These are phyloP conservation scores for Neurospora sp. DNA, from an alignment of 495 filamentous ascomycete species.

Conservation along the genomic window DNA sequence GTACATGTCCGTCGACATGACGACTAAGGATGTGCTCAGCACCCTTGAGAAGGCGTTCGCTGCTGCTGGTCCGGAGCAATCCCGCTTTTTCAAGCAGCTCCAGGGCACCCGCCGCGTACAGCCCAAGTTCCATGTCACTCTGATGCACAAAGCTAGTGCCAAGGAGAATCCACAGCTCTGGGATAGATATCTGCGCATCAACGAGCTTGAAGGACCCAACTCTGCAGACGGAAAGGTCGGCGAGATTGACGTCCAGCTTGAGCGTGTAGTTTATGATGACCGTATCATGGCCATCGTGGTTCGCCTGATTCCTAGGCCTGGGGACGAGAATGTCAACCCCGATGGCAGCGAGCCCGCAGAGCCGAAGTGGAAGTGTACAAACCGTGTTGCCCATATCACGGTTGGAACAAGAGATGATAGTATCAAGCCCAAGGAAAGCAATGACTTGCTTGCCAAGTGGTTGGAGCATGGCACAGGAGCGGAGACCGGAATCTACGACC, in stretches of 20 bases:
- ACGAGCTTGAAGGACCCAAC: slow-evolving; percentile 29
- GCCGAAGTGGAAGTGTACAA: slow-evolving; percentile 55
- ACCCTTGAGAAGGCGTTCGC: slow-evolving; percentile 62
- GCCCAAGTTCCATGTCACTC: slow-evolving; percentile 80
- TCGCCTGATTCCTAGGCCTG: slow-evolving; percentile 38
- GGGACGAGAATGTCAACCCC: slow-evolving; percentile 23
- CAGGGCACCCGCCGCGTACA: slow-evolving; percentile 66
- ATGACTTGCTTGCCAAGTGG: slow-evolving; percentile 70
- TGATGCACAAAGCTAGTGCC: slow-evolving; percentile 67
- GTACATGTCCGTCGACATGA: slow-evolving; percentile 68
- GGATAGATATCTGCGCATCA: slow-evolving; percentile 49
- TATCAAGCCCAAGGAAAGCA: slow-evolving; percentile 91
- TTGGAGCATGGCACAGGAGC: slow-evolving; percentile 36
- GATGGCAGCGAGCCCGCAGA: slow-evolving; percentile 11
- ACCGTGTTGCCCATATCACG: slow-evolving; percentile 78
- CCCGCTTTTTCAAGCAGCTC: slow-evolving; percentile 67
- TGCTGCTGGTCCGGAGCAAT: slow-evolving; percentile 31
- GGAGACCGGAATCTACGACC: slow-evolving; percentile 35
- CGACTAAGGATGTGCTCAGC: slow-evolving; percentile 44
- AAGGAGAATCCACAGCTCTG: slow-evolving; percentile 56
- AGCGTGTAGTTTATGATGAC: slow-evolving; percentile 65
- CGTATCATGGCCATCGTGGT: slow-evolving; percentile 83
- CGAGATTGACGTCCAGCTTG: slow-evolving; percentile 40
- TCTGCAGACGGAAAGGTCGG: slow-evolving; percentile 29
- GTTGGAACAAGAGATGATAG: slow-evolving; percentile 62